Evolutionary conservation across 768 basidiomycete species (phyloP).

Genomic region (Phanerochaete carnosa): DNA sequence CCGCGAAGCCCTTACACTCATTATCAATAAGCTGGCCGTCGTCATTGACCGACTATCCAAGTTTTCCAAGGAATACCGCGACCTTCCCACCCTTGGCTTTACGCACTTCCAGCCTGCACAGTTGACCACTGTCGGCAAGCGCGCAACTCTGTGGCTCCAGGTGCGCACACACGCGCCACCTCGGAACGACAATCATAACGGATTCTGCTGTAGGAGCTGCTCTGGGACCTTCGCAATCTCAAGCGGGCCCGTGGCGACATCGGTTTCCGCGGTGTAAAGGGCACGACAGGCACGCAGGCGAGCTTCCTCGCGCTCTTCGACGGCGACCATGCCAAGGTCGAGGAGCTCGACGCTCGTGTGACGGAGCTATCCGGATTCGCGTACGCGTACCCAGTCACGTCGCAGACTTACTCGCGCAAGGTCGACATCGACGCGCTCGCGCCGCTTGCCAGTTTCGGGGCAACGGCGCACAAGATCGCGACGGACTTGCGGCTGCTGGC

Average conservation of each 20-base stretch:
- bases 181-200: background rate
- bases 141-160: constrained; percentile 96
- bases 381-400: constrained; percentile 96
- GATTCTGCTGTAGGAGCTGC: constrained; percentile 58
- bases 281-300: constrained; percentile 98
- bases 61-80: constrained; percentile 84
- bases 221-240: constrained; percentile 96
- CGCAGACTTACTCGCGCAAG: constrained; percentile 98
- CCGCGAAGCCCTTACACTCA: constrained; percentile 77
- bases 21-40: constrained; percentile 84
- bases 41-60: constrained; percentile 84
- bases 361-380: constrained; percentile 90
- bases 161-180: constrained; percentile 30
- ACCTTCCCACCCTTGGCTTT: constrained; percentile 92
- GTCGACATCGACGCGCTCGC: constrained; percentile 92
- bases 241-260: constrained; percentile 86
- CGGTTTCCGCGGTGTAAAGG: constrained; percentile 97
- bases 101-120: constrained; percentile 99
- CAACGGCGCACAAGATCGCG: constrained; percentile 96
- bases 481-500: constrained; percentile 94
- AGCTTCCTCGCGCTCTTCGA: constrained; percentile 94
- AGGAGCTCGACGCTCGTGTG: constrained; percentile 83
- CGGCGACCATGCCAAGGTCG: constrained; percentile 93
- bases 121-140: constrained; percentile 96
- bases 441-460: constrained; percentile 86